Evolutionary conservation across 805 yeast genomes (phyloP), one percentile per base, ranked within the genome.

Genomic region (Ogataea siamensis): DNA sequence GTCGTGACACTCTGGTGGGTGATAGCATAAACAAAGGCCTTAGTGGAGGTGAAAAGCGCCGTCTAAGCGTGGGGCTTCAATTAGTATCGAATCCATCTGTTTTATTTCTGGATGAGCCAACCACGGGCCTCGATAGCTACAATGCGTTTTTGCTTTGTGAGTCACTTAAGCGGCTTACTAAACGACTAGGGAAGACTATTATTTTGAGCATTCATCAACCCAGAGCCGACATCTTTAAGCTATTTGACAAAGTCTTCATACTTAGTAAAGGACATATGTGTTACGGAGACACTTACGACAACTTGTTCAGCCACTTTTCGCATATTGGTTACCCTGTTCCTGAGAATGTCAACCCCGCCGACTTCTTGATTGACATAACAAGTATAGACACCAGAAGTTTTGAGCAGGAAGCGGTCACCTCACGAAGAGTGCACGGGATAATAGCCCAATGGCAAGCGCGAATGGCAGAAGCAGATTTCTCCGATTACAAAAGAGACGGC

Each of bases 131-230:
- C 22, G 95, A 87, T 58, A 80, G 94, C 5, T 78, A 77, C 44
- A 79, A 88, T 9, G 89, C 95, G 0, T 74, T 70, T 46, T 63
- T 78, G 39, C 65, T 87, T 23, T 73, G 87, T 11, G 64, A 71
- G 30, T 76, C 86, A 0, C 68, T 87, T 38, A 74, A 77, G 47
- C 68, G 73, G 40, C 64, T 82, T 23, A 78, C 85, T 0, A 55
- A 55, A 29, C 58, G 63, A 10, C 39, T 55, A 14, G 89, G 91
- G 0, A 75, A 87, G 40, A 83, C 93, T 0, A 71, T 87, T 16
- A 70, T 87, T 3, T 64, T 85, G 58, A 80, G 88, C 34, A 82
- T 87, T 27, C 95, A 87, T 55, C 95, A 87, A 57, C 95, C 95
- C 0, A 62, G 95, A 26, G 74, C 83, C 0, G 95, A 87, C 56